phyloP scores from a whole-genome alignment of 2,329 filamentous ascomycete genomes.

The Pseudocercospora eumusae region DNA sequence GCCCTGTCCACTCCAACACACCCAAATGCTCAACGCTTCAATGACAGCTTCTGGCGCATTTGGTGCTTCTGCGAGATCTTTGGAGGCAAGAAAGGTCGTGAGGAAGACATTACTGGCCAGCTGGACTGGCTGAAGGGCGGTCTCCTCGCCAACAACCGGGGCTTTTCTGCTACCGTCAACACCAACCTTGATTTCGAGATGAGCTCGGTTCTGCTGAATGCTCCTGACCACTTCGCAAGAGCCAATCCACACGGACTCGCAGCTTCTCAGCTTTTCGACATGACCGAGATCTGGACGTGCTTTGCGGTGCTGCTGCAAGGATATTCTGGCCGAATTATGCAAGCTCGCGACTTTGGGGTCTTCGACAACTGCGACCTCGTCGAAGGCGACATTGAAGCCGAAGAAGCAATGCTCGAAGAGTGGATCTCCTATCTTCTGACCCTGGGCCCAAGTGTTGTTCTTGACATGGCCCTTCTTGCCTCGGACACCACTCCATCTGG shows the following conservation, averaged over 20 bases:
- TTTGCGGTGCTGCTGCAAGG: constrained; percentile 58
- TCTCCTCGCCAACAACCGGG: constrained; percentile 51
- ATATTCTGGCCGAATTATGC: constrained; percentile 56
- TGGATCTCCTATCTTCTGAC: constrained; percentile 64
- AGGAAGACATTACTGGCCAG: constrained; percentile 61
- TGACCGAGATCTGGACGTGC: constrained; percentile 66
- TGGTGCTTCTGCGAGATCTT: constrained; percentile 68
- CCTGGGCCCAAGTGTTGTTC: constrained; percentile 58
- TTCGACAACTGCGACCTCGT: constrained; percentile 53
- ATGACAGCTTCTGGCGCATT: constrained; percentile 65
- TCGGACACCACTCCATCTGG: constrained; percentile 44
- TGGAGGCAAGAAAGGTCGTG: constrained; percentile 58
- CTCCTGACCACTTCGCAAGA: constrained; percentile 59
- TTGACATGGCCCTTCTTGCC: constrained; percentile 52
- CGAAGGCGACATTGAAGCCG: constrained; percentile 53
- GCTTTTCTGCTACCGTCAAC: constrained; percentile 49
- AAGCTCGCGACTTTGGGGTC: constrained; percentile 58
- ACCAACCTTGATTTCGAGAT: constrained; percentile 52
- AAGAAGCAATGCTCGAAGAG: constrained; percentile 60
- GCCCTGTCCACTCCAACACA: constrained; percentile 54
- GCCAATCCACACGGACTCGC: constrained; percentile 59
- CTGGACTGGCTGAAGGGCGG: constrained; percentile 65
- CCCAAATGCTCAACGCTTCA: constrained; percentile 53
- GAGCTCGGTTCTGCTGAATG: constrained; percentile 56
- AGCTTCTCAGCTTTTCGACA: constrained; percentile 61